phyloP scores from a whole-genome alignment of 1,139 yeast genomes.

The Zygoascus hellenicus region DNA sequence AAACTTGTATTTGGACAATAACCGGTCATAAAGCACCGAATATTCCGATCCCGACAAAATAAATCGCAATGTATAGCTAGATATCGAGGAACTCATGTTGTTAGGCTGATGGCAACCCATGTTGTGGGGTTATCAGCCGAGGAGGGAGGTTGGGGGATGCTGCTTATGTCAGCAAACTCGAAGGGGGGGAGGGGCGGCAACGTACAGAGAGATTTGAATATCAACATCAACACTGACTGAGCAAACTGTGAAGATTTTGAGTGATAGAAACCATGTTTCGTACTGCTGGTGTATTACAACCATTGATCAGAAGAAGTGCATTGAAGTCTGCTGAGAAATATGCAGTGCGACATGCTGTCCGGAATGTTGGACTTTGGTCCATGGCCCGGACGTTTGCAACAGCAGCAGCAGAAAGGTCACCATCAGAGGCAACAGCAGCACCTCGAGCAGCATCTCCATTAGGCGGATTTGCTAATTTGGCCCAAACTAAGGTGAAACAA shows the following conservation, averaged over 20 bases:
- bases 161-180: not conserved
- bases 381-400: not conserved
- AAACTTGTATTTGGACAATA: conserved; percentile 12
- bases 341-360: not conserved
- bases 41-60: conserved; percentile 27
- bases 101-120: not conserved
- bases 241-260: not conserved
- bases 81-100: not conserved
- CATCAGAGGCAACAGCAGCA: not conserved
- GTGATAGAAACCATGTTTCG: not conserved
- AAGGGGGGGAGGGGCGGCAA: not conserved
- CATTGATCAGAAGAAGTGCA: too few relatives aligned
- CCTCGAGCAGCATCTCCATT: conserved; percentile 4
- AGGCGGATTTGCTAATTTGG: conserved; percentile 6
- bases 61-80: conserved; percentile 19
- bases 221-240: not conserved
- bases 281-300: too few relatives aligned
- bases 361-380: not conserved
- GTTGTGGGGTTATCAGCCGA: not conserved
- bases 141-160: not conserved
- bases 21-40: conserved; percentile 15
- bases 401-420: too few relatives aligned
- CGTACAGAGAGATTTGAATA: too few relatives aligned
- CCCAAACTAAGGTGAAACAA: conserved; percentile 26
- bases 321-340: not conserved